Conservation (phyloP, 1,284 basidiomycete species). For the Inonotus hispidus region DNA sequence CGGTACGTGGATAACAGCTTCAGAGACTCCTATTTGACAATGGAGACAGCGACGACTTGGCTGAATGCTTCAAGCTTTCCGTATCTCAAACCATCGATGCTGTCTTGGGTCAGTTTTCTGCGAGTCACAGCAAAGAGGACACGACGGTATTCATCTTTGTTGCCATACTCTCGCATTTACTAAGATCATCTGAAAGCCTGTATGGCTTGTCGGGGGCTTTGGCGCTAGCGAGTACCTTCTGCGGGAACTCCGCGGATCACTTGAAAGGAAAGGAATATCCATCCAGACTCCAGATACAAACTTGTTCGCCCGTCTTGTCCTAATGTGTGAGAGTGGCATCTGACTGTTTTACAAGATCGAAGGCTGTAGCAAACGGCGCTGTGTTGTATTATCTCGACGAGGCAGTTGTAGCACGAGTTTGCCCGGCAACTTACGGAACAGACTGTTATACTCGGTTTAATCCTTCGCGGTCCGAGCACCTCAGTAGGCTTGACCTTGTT, state of each 20-base stretch:
- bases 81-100: slow-evolving; percentile 64
- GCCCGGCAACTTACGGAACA: slow-evolving; percentile 73
- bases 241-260: slow-evolving; percentile 60
- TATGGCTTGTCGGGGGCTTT: slow-evolving; percentile 76
- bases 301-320: background rate
- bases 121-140: slow-evolving; percentile 44
- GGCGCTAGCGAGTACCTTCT: slow-evolving; percentile 78
- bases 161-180: slow-evolving; percentile 45
- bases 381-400: slow-evolving; percentile 78
- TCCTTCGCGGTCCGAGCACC: slow-evolving; percentile 56
- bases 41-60: background rate
- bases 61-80: slow-evolving; percentile 31
- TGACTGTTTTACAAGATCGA: slow-evolving; percentile 45
- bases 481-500: slow-evolving; percentile 29
- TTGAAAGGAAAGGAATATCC: slow-evolving; percentile 45
- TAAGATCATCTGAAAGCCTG: slow-evolving; percentile 38
- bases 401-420: slow-evolving; percentile 68
- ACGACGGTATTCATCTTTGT: slow-evolving; percentile 38
- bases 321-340: background rate
- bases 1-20: slow-evolving; percentile 18
- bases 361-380: slow-evolving; percentile 74
- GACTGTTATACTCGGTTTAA: slow-evolving; percentile 66
- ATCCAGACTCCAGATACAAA: slow-evolving; percentile 53
- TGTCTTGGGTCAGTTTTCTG: slow-evolving; percentile 57
- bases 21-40: slow-evolving; percentile 44